Evolutionary conservation across 306 rosid genomes (phyloP).

Genomic region (Acacia acuminata): DNA sequence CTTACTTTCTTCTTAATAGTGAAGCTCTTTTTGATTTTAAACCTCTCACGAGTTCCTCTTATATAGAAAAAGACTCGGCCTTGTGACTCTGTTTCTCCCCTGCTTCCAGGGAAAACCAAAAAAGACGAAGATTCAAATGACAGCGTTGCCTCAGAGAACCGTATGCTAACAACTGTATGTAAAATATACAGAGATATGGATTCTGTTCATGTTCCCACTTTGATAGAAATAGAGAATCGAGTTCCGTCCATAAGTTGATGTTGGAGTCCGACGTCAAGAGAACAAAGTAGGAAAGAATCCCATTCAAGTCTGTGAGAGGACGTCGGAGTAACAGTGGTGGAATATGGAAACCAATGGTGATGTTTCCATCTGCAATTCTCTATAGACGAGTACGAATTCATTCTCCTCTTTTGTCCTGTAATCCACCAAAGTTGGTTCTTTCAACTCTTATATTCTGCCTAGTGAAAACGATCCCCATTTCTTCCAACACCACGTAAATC

Average conservation of each 20-base stretch:
- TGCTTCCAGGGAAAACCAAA: not conserved
- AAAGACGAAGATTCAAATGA: constrained; percentile 25
- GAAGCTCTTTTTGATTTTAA: not conserved
- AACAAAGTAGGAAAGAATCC: constrained; percentile 4
- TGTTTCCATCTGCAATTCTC: constrained; percentile 19
- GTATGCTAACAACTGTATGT: constrained; percentile 23
- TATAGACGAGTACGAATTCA: constrained; percentile 8
- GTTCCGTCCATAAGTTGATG: constrained; percentile 23
- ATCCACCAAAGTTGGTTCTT: not conserved
- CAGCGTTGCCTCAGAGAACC: constrained; percentile 29
- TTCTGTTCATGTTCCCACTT: constrained; percentile 18
- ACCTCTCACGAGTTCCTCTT: constrained; percentile 24
- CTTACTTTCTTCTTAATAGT: not conserved
- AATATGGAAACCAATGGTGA: not conserved
- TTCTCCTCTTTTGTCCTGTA: not conserved
- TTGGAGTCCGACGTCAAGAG: constrained; percentile 22
- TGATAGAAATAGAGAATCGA: constrained; percentile 27
- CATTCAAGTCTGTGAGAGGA: not conserved
- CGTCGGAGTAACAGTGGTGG: not conserved
- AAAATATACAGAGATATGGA: constrained; percentile 25
- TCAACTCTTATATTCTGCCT: constrained; percentile 12
- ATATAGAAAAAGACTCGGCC: constrained; percentile 21
- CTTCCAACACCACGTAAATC: not conserved
- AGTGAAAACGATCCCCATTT: constrained; percentile 18
- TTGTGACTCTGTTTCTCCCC: not conserved